Evolutionary conservation across 495 filamentous ascomycete species (phyloP), one percentile per base, ranked within the genome.

Genomic region (Pseudotulostoma volvatum): DNA sequence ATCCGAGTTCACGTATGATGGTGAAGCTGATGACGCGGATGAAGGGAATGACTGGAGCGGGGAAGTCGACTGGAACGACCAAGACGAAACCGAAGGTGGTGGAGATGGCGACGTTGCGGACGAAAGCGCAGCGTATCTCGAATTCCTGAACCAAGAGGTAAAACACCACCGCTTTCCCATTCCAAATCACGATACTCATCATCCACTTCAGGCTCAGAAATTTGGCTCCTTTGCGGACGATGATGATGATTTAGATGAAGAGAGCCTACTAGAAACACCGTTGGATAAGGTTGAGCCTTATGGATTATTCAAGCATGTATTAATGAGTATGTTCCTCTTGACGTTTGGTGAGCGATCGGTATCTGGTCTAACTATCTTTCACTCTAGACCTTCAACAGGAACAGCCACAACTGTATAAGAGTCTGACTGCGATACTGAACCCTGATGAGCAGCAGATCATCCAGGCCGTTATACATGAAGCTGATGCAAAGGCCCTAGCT

Each of bases 221-320:
- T 88, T 90, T 51, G 69, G 73, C 35, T 71, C 73, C 18, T 67
- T 73, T 7, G 67, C 67, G 8, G 73, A 71, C 18, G 75, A 77
- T 7, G 79, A 81, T 17, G 84, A 93, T 18, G 87, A 95, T 23
- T 68, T 93, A 17, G 90, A 95, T 50, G 90, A 97, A 47, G 86
- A 88, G 54, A 77, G 79, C 36, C 64, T 95, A 37, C 74, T 96
- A 8, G 90, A 96, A 56, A 90, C 88, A 4, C 90, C 87, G 17
- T 64, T 97, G 23, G 92, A 97, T 60, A 84, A 84, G 57, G 67
- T 97, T 38, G 92, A 97, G 55, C 87, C 88, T 7, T 97, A 97
- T 55, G 69, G 73, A 45, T 60, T 92, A 44, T 93, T 97, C 68
- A 76, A 81, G 56, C 63, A 71, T 43, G 74, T 81, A 13, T 61